Evolutionary conservation across 441 rosid species (phyloP).

Genomic region (Geranium incanum): DNA sequence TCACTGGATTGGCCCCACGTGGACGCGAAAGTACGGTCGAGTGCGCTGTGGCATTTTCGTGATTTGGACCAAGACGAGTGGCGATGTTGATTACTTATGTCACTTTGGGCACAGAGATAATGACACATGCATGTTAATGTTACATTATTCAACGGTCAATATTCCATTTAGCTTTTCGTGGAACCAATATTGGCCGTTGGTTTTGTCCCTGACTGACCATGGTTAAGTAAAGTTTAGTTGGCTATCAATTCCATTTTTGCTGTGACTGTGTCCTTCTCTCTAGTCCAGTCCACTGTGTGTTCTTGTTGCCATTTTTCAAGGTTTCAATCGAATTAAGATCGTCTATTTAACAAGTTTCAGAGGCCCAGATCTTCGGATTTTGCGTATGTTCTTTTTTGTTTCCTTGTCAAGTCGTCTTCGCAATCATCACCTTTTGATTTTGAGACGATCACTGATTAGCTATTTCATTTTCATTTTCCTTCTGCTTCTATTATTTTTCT

Average conservation of each 20-base stretch:
- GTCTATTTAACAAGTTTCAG: constrained; percentile 23
- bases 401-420: constrained; percentile 14
- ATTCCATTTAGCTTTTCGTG: constrained; percentile 31
- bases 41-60: neutral
- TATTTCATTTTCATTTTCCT: neutral
- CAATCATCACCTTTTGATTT: constrained; percentile 34
- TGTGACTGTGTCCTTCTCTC: too few species aligned
- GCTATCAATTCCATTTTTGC: too few species aligned
- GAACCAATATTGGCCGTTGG: constrained; percentile 27
- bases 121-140: constrained; percentile 60
- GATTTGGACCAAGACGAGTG: constrained; percentile 30
- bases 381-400: constrained; percentile 19
- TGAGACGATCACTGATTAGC: constrained; percentile 16
- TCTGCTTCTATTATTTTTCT: constrained; percentile 13
- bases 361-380: constrained; percentile 42
- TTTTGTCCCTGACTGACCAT: too few species aligned
- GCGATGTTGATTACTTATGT: constrained; percentile 12
- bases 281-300: neutral
- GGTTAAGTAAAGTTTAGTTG: too few species aligned
- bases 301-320: constrained; percentile 20
- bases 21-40: neutral
- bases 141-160: constrained; percentile 39
- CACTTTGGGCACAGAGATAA: constrained; percentile 34
- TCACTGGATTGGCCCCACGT: neutral
- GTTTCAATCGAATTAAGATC: constrained; percentile 26